Evolutionary conservation across 495 filamentous ascomycete species (phyloP), one percentile per base, ranked within the genome.

Genomic region (Xylaria sp.): DNA sequence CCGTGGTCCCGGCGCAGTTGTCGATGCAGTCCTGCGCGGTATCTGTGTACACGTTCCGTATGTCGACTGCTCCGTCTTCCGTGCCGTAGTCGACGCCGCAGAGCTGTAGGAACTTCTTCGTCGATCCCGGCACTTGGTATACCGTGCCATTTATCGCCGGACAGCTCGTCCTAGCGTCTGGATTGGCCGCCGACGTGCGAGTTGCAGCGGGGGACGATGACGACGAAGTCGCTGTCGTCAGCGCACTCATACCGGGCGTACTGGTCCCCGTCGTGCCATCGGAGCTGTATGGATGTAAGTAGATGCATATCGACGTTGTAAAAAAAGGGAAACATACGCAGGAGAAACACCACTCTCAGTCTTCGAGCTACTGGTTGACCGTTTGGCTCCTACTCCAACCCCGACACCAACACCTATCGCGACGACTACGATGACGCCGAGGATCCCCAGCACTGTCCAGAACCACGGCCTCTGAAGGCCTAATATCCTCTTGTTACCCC

Each of bases 11-110:
- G 2, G 83, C 83, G 68, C 84, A 86, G 65, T 71, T 78, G 55
- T 82, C 68, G 72, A 86, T 83, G 68, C 84, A 86, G n/a, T 83
- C 82, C 43, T 77, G 70, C 74, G 83, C 80, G 68, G 68, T 83
- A 58, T 69, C 74, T 0, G 84, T 84, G 9, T 68, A 75, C 11
- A 83, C 73, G 50, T 82, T 78, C 2, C 72, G 68, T 9, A 85
- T 59, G 58, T 85, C 83, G 11, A 69, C 71, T 9, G 84, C 81
- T 2, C 78, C 76, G 50, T 73, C 74, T n/a, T 59, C 67, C 11
- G 75, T 74, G 72, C 77, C 76, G 65, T 83, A 83, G 69, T 86
- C 84, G 69, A 85, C 71, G 50, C 81, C 83, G 68, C 83, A 86
- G 35, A 83, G 58, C 33, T 80, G 84, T 44, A 82, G 64, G 76